Evolutionary conservation across 106 monocot genomes (phyloP).

Genomic region (Acorus calamus): DNA sequence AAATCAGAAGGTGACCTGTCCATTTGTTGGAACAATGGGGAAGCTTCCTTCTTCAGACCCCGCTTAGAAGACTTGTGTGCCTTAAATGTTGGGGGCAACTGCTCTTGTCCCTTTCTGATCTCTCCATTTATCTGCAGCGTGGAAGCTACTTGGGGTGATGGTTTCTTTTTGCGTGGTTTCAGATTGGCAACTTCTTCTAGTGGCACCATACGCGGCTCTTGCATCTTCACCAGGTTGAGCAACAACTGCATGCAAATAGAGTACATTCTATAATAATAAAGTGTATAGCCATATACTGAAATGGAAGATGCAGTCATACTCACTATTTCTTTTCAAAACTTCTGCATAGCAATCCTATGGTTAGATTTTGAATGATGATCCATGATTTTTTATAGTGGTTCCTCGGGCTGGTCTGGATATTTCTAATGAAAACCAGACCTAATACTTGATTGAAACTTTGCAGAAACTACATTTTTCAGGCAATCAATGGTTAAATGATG

Average conservation of each 20-base stretch:
- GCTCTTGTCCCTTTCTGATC: constrained; percentile 5
- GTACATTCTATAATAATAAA: not conserved
- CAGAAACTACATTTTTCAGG: no score
- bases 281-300: not conserved
- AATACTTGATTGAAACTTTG: no score
- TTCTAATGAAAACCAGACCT: no score
- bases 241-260: not conserved
- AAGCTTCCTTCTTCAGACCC: constrained; percentile 20
- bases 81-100: constrained; percentile 6
- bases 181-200: constrained; percentile 4
- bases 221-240: constrained; percentile 14
- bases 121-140: constrained; percentile 23
- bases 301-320: no score
- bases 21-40: constrained; percentile 20
- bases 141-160: constrained; percentile 14
- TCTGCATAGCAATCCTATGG: no score
- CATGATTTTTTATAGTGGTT: no score
- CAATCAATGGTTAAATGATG: no score
- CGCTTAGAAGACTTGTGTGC: constrained; percentile 43
- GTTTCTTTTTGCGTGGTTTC: constrained; percentile 37
- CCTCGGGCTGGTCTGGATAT: no score
- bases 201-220: constrained; percentile 26
- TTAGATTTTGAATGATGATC: no score
- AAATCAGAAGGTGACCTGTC: constrained; percentile 44
- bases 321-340: no score